These are phyloP conservation scores for Hyphopichia khmerensis DNA, from an alignment of 1,139 yeast species.

Conservation along the genomic window DNA sequence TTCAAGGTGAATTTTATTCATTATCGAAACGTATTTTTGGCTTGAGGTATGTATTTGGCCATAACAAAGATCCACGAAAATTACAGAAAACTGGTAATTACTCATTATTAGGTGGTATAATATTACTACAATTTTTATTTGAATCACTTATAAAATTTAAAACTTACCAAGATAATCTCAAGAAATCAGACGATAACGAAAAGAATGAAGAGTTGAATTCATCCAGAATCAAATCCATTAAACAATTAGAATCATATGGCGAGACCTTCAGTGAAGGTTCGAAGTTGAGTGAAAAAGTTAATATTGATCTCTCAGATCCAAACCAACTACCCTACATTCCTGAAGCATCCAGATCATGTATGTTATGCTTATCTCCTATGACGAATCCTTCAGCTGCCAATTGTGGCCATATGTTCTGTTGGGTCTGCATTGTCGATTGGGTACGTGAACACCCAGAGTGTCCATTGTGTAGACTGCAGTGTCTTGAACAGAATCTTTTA, in stretches of 20 bases:
- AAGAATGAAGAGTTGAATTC: slow-evolving; percentile 9
- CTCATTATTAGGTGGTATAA: slow-evolving; percentile 71
- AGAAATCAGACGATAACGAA: slow-evolving; percentile 4
- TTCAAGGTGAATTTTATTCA: slow-evolving; percentile 77
- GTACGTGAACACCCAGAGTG: slow-evolving; percentile 85
- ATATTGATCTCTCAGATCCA: slow-evolving; percentile 58
- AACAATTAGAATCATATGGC: slow-evolving; percentile 19
- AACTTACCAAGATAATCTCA: slow-evolving; percentile 21
- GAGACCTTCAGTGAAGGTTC: slow-evolving; percentile 12
- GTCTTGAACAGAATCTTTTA: slow-evolving; percentile 71
- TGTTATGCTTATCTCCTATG: slow-evolving; percentile 81
- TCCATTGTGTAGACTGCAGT: slow-evolving; percentile 81
- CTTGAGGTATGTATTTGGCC: slow-evolving; percentile 73
- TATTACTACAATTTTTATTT: slow-evolving; percentile 58
- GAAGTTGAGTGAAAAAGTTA: slow-evolving; percentile 7
- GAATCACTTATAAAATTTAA: slow-evolving; percentile 39
- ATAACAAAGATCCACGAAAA: slow-evolving; percentile 49
- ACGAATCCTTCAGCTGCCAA: slow-evolving; percentile 79
- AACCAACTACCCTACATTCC: slow-evolving; percentile 66
- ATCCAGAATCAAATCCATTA: slow-evolving; percentile 10
- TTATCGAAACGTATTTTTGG: slow-evolving; percentile 77
- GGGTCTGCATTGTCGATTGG: slow-evolving; percentile 92
- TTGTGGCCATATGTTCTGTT: slow-evolving; percentile 93
- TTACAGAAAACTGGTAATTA: slow-evolving; percentile 57
- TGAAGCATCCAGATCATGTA: slow-evolving; percentile 68